Evolutionary conservation across 352 stramenopile species (phyloP).

Genomic region (Aphanomyces invadans): DNA sequence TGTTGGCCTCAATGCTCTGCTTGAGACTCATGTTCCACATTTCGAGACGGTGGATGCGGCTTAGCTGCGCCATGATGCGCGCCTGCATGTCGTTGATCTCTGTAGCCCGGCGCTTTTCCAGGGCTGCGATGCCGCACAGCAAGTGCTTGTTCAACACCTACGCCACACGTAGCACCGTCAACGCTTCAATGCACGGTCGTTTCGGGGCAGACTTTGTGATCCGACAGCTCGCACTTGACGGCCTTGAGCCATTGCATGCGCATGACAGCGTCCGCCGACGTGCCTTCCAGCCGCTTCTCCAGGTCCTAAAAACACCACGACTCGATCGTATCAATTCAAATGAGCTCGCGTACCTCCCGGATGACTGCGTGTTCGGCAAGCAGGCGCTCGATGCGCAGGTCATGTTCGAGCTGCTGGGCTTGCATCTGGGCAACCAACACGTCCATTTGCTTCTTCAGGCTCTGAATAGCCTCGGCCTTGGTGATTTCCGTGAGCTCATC

Average conservation of each 20-base stretch:
- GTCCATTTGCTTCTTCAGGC: conserved; percentile 32
- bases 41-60: conserved; percentile 62
- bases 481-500: conserved; percentile 16
- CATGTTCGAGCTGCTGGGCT: conserved; percentile 18
- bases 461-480: conserved; percentile 13
- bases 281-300: conserved; percentile 30
- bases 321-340: too few relatives aligned
- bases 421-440: conserved; percentile 27
- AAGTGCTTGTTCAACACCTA: conserved; percentile 58
- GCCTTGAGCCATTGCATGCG: conserved; percentile 59
- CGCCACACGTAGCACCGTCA: background rate
- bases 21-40: conserved; percentile 79
- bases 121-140: conserved; percentile 45
- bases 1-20: conserved; percentile 49
- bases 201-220: conserved; percentile 38
- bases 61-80: conserved; percentile 54
- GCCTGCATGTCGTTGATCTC: conserved; percentile 79
- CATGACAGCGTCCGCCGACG: conserved; percentile 4
- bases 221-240: conserved; percentile 49
- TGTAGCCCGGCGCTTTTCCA: conserved; percentile 59
- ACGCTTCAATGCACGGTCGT: background rate
- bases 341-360: conserved; percentile 27
- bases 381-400: conserved; percentile 30
- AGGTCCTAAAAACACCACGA: conserved; percentile 32
- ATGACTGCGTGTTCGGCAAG: conserved; percentile 36